These are phyloP conservation scores for Gigaspora rosea DNA, from an alignment of 192 early-diverging fungal species.

Conservation along the genomic window DNA sequence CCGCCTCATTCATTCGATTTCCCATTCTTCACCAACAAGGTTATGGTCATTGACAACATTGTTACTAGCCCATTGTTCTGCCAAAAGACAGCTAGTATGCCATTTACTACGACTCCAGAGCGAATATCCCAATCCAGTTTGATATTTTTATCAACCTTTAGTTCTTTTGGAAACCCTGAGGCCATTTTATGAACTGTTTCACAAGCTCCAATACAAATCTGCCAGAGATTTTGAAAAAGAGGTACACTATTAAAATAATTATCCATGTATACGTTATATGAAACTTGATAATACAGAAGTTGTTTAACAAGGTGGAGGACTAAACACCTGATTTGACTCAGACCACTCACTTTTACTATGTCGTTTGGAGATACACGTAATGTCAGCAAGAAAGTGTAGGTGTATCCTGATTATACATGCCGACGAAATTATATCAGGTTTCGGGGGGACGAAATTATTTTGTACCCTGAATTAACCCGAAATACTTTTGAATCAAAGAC, in stretches of 20 bases:
- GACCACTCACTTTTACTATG: not conserved
- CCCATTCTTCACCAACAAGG: not conserved
- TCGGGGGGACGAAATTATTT: too few relatives aligned
- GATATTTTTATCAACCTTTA: not conserved
- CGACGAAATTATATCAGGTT: too few relatives aligned
- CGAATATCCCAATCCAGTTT: not conserved
- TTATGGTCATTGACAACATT: not conserved
- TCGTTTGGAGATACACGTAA: not conserved
- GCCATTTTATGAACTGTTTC: not conserved
- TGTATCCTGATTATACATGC: not conserved
- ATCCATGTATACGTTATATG: too few relatives aligned
- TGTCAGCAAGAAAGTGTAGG: not conserved
- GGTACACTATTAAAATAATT: not conserved
- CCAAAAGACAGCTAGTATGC: slow-evolving; percentile 16
- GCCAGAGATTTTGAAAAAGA: not conserved
- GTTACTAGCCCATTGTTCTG: not conserved
- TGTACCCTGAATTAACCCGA: too few relatives aligned
- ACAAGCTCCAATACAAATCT: not conserved
- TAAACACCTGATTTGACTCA: too few relatives aligned
- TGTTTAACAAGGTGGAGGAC: not conserved
- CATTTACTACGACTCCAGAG: not conserved
- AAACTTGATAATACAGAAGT: not conserved
- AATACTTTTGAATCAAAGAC: too few relatives aligned
- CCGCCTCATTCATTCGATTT: not conserved
- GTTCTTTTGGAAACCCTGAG: not conserved